phyloP scores from a whole-genome alignment of 441 rosid species.

The Euphorbia neoarborescens region DNA sequence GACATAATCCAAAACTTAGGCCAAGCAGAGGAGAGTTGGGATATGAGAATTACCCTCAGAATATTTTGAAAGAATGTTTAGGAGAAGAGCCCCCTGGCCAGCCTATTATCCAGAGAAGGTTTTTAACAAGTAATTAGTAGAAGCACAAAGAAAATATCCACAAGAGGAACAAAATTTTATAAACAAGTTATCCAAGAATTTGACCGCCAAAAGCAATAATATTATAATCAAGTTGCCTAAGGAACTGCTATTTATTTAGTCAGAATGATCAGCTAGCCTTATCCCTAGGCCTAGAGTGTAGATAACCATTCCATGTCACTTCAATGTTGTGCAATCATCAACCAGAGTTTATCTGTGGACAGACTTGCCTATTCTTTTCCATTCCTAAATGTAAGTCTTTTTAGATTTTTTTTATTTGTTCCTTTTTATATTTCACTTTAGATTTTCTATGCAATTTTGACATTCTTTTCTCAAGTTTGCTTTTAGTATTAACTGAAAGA shows the following conservation, averaged over 20 bases:
- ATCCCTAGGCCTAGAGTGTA: background rate
- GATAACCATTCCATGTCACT: background rate
- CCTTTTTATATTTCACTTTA: no score
- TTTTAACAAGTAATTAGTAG: conserved; percentile 13
- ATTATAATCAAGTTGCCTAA: background rate
- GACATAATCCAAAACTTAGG: background rate
- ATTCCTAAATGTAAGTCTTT: no score
- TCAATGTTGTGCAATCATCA: background rate
- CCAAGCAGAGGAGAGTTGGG: background rate
- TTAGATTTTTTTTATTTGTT: no score
- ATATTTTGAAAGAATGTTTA: conserved; percentile 86
- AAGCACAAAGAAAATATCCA: conserved; percentile 10
- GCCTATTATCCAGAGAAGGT: conserved; percentile 42
- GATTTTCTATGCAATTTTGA: no score
- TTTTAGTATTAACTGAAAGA: no score
- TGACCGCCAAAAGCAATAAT: background rate
- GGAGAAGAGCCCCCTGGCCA: conserved; percentile 92
- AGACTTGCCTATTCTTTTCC: background rate
- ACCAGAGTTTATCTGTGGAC: background rate
- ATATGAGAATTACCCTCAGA: conserved; percentile 55
- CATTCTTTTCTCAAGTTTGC: no score
- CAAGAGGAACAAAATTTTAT: conserved; percentile 1
- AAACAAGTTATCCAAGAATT: background rate
- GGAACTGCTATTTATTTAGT: background rate
- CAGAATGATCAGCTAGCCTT: background rate